phyloP scores from a whole-genome alignment of 2,329 filamentous ascomycete species.

The Fusarium torreyae region DNA sequence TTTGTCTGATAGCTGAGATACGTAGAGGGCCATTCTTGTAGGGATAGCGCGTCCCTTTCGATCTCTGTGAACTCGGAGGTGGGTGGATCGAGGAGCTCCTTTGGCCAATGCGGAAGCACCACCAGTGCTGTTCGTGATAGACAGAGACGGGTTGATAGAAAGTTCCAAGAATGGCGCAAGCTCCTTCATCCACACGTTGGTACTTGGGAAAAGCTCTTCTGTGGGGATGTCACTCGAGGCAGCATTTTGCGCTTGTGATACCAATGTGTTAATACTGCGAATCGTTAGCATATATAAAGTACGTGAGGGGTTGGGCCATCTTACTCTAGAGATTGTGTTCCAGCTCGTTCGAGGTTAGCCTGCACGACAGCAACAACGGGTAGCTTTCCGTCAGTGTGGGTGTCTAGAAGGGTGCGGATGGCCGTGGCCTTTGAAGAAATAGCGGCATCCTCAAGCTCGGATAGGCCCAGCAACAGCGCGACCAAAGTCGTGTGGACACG shows the following conservation, averaged over 20 bases:
- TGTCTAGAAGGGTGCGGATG: conserved; percentile 64
- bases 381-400: conserved; percentile 58
- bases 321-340: conserved; percentile 66
- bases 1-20: conserved; percentile 68
- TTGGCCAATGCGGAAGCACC: conserved; percentile 78
- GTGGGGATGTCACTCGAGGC: conserved; percentile 48
- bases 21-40: conserved; percentile 82
- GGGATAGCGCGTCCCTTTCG: conserved; percentile 79
- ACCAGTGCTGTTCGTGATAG: conserved; percentile 80
- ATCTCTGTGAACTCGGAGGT: conserved; percentile 68
- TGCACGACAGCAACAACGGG: conserved; percentile 68
- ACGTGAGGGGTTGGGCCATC: conserved; percentile 35
- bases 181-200: conserved; percentile 75
- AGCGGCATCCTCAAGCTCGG: conserved; percentile 62
- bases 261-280: conserved; percentile 66
- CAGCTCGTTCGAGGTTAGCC: conserved; percentile 67
- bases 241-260: conserved; percentile 61
- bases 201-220: conserved; percentile 73
- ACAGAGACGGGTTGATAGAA: conserved; percentile 73
- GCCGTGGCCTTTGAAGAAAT: conserved; percentile 59
- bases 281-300: background rate
- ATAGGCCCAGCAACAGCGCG: conserved; percentile 67
- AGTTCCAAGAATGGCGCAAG: conserved; percentile 69
- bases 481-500: conserved; percentile 66
- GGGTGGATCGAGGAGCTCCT: conserved; percentile 41